phyloP scores from a whole-genome alignment of 805 yeast genomes.

The Yarrowia porcina region DNA sequence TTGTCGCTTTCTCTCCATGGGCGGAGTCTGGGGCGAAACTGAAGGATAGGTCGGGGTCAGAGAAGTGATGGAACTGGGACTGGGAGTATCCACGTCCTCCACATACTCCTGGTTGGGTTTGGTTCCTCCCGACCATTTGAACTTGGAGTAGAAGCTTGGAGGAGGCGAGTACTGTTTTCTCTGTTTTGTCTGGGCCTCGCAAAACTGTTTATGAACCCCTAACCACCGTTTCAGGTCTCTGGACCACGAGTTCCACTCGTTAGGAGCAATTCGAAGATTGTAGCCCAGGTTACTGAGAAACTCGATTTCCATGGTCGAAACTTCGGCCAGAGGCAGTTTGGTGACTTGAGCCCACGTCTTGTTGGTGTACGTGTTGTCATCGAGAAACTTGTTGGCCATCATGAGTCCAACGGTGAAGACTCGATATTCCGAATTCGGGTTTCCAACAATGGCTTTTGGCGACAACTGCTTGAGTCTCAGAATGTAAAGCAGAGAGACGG shows the following conservation, averaged over 20 bases:
- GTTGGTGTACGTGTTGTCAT: slow-evolving; percentile 89
- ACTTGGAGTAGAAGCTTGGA: not conserved
- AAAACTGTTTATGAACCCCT: not conserved
- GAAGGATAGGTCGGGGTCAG: slow-evolving; percentile 12
- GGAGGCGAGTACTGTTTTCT: slow-evolving; percentile 12
- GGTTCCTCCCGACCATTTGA: slow-evolving; percentile 8
- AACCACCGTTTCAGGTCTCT: slow-evolving; percentile 11
- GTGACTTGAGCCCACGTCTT: slow-evolving; percentile 91
- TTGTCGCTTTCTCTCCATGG: slow-evolving; percentile 19
- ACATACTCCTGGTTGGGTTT: not conserved
- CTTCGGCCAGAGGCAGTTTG: slow-evolving; percentile 53
- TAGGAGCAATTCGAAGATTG: slow-evolving; percentile 45
- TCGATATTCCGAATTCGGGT: slow-evolving; percentile 39
- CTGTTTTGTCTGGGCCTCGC: not conserved
- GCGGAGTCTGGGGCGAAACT: slow-evolving; percentile 11
- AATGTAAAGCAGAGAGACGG: slow-evolving; percentile 38
- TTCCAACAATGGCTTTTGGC: slow-evolving; percentile 31
- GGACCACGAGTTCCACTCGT: slow-evolving; percentile 36
- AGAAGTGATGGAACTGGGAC: not conserved
- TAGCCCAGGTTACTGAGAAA: slow-evolving; percentile 62
- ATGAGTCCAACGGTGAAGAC: slow-evolving; percentile 62
- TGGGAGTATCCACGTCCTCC: not conserved
- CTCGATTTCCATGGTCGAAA: slow-evolving; percentile 63
- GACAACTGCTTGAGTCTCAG: slow-evolving; percentile 33
- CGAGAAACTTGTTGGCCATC: slow-evolving; percentile 85